Evolutionary conservation across 2,329 filamentous ascomycete genomes (phyloP), one percentile per base, ranked within the genome.

Genomic region (Pseudofabraea citricarpa): DNA sequence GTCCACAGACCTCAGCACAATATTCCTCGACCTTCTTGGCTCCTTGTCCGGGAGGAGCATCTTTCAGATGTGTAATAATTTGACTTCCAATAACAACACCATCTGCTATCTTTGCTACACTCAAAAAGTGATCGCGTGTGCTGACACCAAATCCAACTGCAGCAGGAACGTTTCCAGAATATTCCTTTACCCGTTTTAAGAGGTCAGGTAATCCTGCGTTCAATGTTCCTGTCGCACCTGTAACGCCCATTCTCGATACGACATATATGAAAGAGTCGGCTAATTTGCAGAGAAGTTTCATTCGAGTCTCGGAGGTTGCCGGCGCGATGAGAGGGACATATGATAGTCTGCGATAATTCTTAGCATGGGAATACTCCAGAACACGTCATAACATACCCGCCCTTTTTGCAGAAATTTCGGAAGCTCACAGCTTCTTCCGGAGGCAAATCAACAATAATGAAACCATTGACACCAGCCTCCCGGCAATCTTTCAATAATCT

Each of bases 201-300:
- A 98, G 77, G 40, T 86, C 82, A 12, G 90, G 89, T 24, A 98
- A 78, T 46, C 85, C 83, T 35, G 83, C 75, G 65, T 88, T 95
- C 58, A 98, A 70, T 20, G 81, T 82, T 24, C 90, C 90, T 1
- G 83, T 84, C 12, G 90, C 93, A 56, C 93, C 93, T 8, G 93
- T 98, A 44, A 97, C 91, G 56, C 93, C 93, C 85, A 95, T 94
- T 56, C 91, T 79, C 20, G 91, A 97, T 44, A 98, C 93, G 49
- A 98, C 90, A 64, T 98, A 98, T 69, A 98, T 95, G 72, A 97
- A 98, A 3, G 90, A 96, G 68, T 97, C 91, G 60, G 93, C 93
- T 51, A 98, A 91, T 64, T 88, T 83, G 78, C 93, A 98, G 10
- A 98, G 83, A 31, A 96, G 77, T 69, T 87, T 91, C 90, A 98